Evolutionary conservation across 169 alveolate species (phyloP).

Genomic region (Plasmodium sp.): DNA sequence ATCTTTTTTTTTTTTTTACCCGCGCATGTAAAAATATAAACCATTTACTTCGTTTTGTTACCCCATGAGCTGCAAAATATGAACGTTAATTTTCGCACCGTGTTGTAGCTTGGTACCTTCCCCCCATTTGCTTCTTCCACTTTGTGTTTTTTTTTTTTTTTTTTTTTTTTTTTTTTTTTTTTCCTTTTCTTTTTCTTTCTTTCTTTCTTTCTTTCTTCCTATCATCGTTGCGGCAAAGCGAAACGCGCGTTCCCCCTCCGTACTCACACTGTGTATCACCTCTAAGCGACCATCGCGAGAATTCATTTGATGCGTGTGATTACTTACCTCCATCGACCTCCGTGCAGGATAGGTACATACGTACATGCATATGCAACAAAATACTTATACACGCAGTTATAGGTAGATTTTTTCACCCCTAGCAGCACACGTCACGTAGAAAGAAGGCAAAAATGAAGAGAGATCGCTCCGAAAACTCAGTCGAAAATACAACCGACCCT

Average conservation of each 20-base stretch:
- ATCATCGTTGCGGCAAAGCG: background rate
- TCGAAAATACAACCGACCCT: slow-evolving; percentile 68
- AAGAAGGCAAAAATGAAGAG: slow-evolving; percentile 54
- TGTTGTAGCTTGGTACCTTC: background rate
- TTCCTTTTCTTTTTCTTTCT: too few relatives aligned
- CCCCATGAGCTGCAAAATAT: background rate
- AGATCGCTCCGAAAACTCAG: slow-evolving; percentile 73
- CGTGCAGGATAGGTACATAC: background rate
- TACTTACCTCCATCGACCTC: background rate
- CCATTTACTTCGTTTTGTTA: background rate
- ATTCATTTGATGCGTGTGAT: background rate
- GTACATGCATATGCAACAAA: background rate
- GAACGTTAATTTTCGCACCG: background rate
- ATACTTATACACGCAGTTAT: background rate
- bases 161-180: too few relatives aligned
- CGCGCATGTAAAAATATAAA: background rate
- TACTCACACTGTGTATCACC: background rate
- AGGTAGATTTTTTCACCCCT: background rate
- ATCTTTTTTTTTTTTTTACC: background rate
- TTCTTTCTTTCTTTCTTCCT: too few relatives aligned
- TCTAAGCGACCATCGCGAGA: background rate
- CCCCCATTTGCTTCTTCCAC: background rate
- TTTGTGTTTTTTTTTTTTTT: too few relatives aligned
- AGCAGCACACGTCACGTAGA: background rate
- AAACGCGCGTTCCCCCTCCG: background rate